Conservation (phyloP, 306 rosid species). For the Corylus avellana region DNA sequence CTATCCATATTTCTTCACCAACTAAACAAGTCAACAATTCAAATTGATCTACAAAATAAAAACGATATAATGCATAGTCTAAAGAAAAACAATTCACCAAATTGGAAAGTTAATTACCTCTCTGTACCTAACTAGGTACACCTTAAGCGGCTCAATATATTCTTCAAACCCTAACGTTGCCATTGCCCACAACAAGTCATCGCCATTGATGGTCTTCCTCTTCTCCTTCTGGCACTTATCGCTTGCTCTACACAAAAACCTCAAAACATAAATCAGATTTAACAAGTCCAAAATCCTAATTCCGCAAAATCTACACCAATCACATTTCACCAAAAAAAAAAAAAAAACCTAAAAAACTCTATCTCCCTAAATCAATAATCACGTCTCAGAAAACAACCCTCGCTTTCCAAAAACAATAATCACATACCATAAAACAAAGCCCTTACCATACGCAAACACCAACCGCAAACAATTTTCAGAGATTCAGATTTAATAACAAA, state of each 20-base stretch:
- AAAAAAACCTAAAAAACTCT: too few relatives aligned
- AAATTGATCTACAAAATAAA: not conserved
- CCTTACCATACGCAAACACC: too few relatives aligned
- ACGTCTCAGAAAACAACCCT: too few relatives aligned
- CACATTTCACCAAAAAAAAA: too few relatives aligned
- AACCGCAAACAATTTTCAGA: not conserved
- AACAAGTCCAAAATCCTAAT: not conserved
- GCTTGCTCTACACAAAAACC: conserved; percentile 62
- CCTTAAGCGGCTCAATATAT: conserved; percentile 88
- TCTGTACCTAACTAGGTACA: conserved; percentile 81
- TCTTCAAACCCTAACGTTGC: conserved; percentile 91
- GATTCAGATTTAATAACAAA: not conserved
- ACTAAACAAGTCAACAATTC: not conserved
- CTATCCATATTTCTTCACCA: not conserved
- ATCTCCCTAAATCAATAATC: too few relatives aligned
- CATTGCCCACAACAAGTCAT: conserved; percentile 94
- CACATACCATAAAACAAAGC: too few relatives aligned
- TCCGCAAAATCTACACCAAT: not conserved
- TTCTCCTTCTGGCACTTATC: conserved; percentile 96
- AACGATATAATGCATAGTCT: not conserved
- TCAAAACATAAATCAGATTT: not conserved
- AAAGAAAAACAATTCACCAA: not conserved
- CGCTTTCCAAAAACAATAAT: too few relatives aligned
- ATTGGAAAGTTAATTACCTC: conserved; percentile 51
- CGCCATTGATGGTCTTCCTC: conserved; percentile 94